Evolutionary conservation across 2,329 filamentous ascomycete genomes (phyloP).

Genomic region (Bipolaris gigantea): DNA sequence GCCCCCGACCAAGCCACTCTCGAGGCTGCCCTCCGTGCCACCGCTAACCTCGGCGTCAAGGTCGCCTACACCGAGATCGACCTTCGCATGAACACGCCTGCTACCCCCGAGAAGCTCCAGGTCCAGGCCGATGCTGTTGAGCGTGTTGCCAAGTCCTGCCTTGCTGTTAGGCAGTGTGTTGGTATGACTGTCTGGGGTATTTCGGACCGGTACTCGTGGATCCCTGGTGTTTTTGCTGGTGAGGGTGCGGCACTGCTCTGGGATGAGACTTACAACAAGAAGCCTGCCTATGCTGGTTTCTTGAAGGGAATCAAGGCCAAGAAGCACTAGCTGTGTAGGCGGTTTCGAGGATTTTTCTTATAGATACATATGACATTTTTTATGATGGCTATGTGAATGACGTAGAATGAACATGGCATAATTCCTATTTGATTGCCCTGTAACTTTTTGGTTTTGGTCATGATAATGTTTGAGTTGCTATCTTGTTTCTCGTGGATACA

Average conservation of each 20-base stretch:
- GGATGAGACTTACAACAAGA: conserved; percentile 39
- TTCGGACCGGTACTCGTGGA: conserved; percentile 48
- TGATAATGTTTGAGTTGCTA: too few relatives aligned
- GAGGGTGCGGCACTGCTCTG: conserved; percentile 44
- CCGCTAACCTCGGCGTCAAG: conserved; percentile 58
- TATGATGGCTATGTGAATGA: neutral
- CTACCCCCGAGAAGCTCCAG: conserved; percentile 46
- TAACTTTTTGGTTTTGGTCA: too few relatives aligned
- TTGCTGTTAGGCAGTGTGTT: conserved; percentile 43
- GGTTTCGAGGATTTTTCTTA: too few relatives aligned
- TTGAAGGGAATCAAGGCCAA: conserved; percentile 28
- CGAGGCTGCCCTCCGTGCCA: conserved; percentile 54
- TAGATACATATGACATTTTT: neutral
- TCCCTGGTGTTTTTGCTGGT: conserved; percentile 42
- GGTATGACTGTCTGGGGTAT: conserved; percentile 54
- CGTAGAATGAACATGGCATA: too few relatives aligned
- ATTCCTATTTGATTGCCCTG: too few relatives aligned
- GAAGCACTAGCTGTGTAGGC: conserved; percentile 3
- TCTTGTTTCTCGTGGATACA: too few relatives aligned
- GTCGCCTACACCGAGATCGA: conserved; percentile 66
- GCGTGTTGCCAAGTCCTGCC: conserved; percentile 43
- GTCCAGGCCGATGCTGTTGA: conserved; percentile 56
- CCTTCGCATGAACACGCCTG: conserved; percentile 56
- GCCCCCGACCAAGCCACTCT: conserved; percentile 53
- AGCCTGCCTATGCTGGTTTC: conserved; percentile 42